phyloP scores from a whole-genome alignment of 2,329 filamentous ascomycete genomes.

The Alternaria atra region DNA sequence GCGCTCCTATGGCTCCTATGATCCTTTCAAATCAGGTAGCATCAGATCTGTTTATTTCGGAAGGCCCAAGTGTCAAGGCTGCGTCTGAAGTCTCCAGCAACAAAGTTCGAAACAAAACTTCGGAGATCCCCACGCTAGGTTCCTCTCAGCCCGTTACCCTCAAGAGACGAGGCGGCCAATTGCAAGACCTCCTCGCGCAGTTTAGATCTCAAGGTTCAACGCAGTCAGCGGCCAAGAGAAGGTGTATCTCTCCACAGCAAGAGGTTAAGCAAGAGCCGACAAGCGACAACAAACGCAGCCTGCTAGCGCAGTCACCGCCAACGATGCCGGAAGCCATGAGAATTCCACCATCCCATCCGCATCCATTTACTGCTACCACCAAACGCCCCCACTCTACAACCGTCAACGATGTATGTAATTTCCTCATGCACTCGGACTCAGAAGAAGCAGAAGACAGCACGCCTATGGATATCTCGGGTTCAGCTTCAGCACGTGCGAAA shows the following conservation, averaged over 20 bases:
- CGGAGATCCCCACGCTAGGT: constrained; percentile 5
- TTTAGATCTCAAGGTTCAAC: constrained; percentile 43
- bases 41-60: neutral
- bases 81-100: neutral
- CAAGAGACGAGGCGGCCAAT: constrained; percentile 31
- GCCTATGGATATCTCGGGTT: neutral
- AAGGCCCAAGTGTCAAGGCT: neutral
- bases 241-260: constrained; percentile 24
- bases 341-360: neutral
- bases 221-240: constrained; percentile 43
- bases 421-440: neutral
- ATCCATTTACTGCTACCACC: neutral
- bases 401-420: neutral
- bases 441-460: neutral
- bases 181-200: constrained; percentile 38
- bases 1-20: neutral
- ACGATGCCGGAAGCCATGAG: neutral
- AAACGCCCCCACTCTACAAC: neutral
- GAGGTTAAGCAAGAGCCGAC: neutral
- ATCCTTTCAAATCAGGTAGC: neutral
- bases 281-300: constrained; percentile 22
- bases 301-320: constrained; percentile 9
- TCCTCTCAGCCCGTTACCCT: constrained; percentile 37
- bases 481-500: neutral
- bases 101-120: neutral